These are phyloP conservation scores for Lachnellula subtilissima DNA, from an alignment of 2,329 filamentous ascomycete species.

Conservation along the genomic window DNA sequence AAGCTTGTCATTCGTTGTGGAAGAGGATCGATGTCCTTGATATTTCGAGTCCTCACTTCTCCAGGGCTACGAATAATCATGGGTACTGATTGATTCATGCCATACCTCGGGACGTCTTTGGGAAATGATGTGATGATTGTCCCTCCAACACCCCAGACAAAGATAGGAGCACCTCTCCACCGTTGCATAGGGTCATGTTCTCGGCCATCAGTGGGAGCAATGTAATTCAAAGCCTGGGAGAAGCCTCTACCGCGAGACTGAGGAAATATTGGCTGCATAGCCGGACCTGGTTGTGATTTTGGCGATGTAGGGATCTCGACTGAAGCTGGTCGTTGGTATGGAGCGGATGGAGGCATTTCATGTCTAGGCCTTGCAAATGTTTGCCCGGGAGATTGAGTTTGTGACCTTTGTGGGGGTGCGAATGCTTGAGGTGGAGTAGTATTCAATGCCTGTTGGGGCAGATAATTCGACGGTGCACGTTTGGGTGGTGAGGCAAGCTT, in stretches of 20 bases:
- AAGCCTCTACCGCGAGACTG: conserved; percentile 43
- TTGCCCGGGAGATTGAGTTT: conserved; percentile 59
- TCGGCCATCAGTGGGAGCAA: conserved; percentile 59
- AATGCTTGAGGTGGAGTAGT: conserved; percentile 35
- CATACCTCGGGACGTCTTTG: conserved; percentile 81
- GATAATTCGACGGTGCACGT: conserved; percentile 46
- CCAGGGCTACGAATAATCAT: conserved; percentile 79
- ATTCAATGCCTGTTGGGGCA: conserved; percentile 32
- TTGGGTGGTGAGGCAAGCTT: conserved; percentile 53
- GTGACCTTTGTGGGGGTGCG: conserved; percentile 52
- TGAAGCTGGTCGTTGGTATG: conserved; percentile 49
- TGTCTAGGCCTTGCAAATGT: conserved; percentile 44
- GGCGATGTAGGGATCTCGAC: conserved; percentile 31
- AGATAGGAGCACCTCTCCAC: conserved; percentile 85
- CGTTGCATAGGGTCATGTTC: conserved; percentile 75
- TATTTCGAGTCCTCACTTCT: conserved; percentile 70
- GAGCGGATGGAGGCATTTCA: conserved; percentile 33
- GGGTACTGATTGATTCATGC: conserved; percentile 60
- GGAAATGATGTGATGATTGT: conserved; percentile 81
- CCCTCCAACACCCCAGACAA: conserved; percentile 85
- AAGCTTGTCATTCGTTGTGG: conserved; percentile 73
- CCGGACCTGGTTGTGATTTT: conserved; percentile 8
- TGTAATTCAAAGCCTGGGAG: conserved; percentile 52
- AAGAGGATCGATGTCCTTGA: conserved; percentile 69
- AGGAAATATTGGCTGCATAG: conserved; percentile 9